Conservation (phyloP, 208 protist species). For the Wallacemonas rigidus region DNA sequence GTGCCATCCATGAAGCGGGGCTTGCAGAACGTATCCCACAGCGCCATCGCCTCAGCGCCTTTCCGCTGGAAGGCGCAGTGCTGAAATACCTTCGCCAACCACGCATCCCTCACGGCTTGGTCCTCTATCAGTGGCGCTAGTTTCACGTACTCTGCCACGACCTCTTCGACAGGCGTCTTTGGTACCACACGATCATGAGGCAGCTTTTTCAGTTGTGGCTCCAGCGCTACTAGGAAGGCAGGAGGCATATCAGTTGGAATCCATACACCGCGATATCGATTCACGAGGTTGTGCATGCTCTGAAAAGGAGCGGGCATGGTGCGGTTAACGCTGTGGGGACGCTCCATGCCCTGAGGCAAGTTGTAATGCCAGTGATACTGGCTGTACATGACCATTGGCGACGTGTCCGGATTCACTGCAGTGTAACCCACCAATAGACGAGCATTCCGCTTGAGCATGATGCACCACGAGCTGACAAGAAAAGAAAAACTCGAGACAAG, state of each 20-base stretch:
- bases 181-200: slow-evolving; percentile 77
- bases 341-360: slow-evolving; percentile 85
- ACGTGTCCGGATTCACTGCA: slow-evolving; percentile 86
- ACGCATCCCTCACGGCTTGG: slow-evolving; percentile 60
- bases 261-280: slow-evolving; percentile 88
- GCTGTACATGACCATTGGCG: slow-evolving; percentile 87
- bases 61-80: slow-evolving; percentile 82
- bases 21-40: slow-evolving; percentile 72
- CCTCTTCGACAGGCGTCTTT: slow-evolving; percentile 71
- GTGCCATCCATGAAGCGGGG: slow-evolving; percentile 61
- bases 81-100: slow-evolving; percentile 86
- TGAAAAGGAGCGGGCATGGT: slow-evolving; percentile 68
- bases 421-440: slow-evolving; percentile 67
- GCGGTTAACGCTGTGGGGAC: slow-evolving; percentile 80
- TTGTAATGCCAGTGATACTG: slow-evolving; percentile 93
- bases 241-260: slow-evolving; percentile 82
- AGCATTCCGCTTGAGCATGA: slow-evolving; percentile 62
- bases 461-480: slow-evolving; percentile 14
- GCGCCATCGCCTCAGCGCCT: slow-evolving; percentile 58
- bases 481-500: slow-evolving; percentile 21
- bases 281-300: slow-evolving; percentile 62
- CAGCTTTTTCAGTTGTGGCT: slow-evolving; percentile 82
- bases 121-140: slow-evolving; percentile 73
- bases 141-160: slow-evolving; percentile 74
- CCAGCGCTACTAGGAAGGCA: slow-evolving; percentile 72